Evolutionary conservation across 139 green algal genomes (phyloP), one percentile per base, ranked within the genome.

Genomic region (Astrephomene gubernaculifera): DNA sequence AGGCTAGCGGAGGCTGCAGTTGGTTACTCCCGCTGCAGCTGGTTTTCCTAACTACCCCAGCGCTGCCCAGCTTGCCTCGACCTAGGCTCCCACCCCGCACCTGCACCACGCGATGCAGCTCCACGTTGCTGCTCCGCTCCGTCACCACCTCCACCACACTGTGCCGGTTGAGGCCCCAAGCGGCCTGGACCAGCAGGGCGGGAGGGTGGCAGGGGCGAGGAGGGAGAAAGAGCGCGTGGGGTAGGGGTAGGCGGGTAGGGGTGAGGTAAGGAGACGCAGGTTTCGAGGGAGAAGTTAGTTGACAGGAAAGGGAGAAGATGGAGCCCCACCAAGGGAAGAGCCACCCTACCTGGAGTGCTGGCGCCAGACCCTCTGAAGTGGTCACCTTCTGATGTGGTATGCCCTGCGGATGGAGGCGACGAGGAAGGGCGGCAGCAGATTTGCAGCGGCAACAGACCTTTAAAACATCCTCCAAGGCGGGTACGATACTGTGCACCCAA

Each of bases 111-210:
- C 92, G 74, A 87, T 99, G 97, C 33, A 94, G 49, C 17, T 90
- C 80, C 27, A 97, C 89, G 74, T 99, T 99, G 80, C 57, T 67
- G 57, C 78, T 44, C 2, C 90, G 90, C 63, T 90, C 86, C 24
- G 93, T 96, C 27, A 94, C 71, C 1, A 98, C 92, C 92, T 99
- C 96, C 7, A 99, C 90, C 4, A 99, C 94, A 10, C 45, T 67
- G 88, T 98, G 96, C 3, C 89, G 73, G 71, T 96, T 96, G 38
- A 95, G 90, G 27, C 79, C 83, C 94, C 95, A 98, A 0, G 97
- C 94, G 1, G 86, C 87, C 2, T 78, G 70, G 21, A 24, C 57
- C 29, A 19, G n/a, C 29, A 44, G 27, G 7, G 38, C 6, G 36
- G 8, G 39, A n/a, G 22, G 12, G 36, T 19, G 67, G 67, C 4